phyloP scores from a whole-genome alignment of 2,329 filamentous ascomycete genomes.

The Trichothecium roseum region DNA sequence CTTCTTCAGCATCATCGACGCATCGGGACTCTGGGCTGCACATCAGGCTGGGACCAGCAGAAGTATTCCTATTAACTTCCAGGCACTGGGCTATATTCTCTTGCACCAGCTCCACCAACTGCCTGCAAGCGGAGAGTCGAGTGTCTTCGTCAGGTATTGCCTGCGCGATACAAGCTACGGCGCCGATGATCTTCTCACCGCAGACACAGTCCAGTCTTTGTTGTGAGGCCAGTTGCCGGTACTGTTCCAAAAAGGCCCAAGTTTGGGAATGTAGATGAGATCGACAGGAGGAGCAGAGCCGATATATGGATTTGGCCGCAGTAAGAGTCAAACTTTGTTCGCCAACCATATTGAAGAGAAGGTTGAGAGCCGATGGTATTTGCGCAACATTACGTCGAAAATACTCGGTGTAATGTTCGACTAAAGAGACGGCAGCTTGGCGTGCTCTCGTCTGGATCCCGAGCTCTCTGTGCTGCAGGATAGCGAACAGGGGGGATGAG shows the following conservation, averaged over 20 bases:
- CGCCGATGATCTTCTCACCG: constrained; percentile 64
- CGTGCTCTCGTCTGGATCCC: constrained; percentile 51
- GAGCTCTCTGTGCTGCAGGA: constrained; percentile 38
- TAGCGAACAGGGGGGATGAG: constrained; percentile 42
- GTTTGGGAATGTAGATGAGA: constrained; percentile 57
- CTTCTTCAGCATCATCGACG: constrained; percentile 20
- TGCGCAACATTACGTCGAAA: constrained; percentile 60
- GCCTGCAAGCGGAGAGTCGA: constrained; percentile 42
- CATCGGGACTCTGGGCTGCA: constrained; percentile 15
- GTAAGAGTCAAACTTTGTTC: constrained; percentile 52
- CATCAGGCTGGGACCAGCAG: constrained; percentile 6
- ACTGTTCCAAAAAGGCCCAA: constrained; percentile 60
- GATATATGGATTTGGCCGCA: constrained; percentile 64
- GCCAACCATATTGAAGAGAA: constrained; percentile 61
- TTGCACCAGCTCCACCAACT: constrained; percentile 51
- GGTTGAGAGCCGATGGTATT: constrained; percentile 60
- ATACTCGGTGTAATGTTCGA: constrained; percentile 66
- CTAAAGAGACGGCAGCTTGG: constrained; percentile 58
- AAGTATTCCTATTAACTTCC: constrained; percentile 9
- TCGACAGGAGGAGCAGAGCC: constrained; percentile 67
- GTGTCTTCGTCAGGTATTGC: constrained; percentile 49
- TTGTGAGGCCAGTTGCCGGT: constrained; percentile 49
- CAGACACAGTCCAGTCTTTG: constrained; percentile 51
- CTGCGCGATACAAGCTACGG: constrained; percentile 66
- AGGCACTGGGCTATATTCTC: constrained; percentile 33